Evolutionary conservation across 805 yeast species (phyloP).

Genomic region (Candida dendrica): DNA sequence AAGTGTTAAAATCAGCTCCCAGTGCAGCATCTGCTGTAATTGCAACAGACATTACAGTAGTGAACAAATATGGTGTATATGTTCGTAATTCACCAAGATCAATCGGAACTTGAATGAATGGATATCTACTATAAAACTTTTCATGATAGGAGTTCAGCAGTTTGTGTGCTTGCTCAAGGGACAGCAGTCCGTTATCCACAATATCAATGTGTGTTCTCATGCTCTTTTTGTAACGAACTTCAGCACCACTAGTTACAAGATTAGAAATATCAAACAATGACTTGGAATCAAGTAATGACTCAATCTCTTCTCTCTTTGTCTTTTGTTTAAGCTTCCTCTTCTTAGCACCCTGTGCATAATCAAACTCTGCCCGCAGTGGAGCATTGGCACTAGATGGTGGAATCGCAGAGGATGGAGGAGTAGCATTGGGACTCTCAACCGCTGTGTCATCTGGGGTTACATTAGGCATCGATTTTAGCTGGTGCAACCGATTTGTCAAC

Average conservation of each 20-base stretch:
- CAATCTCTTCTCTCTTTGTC: neutral
- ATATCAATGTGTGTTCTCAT: constrained; percentile 33
- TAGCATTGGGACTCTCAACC: neutral
- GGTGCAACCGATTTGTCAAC: constrained; percentile 12
- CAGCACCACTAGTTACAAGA: constrained; percentile 36
- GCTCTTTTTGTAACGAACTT: constrained; percentile 19
- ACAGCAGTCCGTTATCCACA: constrained; percentile 48
- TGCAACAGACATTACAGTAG: constrained; percentile 57
- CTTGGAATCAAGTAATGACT: constrained; percentile 24
- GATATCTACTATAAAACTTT: constrained; percentile 39
- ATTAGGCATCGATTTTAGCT: neutral
- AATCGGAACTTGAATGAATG: constrained; percentile 49
- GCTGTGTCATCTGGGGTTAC: neutral
- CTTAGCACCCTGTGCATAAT: neutral
- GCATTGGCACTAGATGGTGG: neutral
- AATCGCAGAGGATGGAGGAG: neutral
- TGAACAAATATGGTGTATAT: constrained; percentile 53
- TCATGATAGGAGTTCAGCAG: constrained; percentile 45
- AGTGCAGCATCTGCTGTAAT: constrained; percentile 30
- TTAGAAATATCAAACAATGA: constrained; percentile 37
- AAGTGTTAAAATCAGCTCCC: constrained; percentile 29
- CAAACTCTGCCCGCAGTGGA: neutral
- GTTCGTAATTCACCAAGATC: constrained; percentile 38
- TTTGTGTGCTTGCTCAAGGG: constrained; percentile 49
- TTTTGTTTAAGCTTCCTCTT: neutral